These are phyloP conservation scores for Collybiopsis confluens DNA, from an alignment of 768 basidiomycete species.

Conservation along the genomic window DNA sequence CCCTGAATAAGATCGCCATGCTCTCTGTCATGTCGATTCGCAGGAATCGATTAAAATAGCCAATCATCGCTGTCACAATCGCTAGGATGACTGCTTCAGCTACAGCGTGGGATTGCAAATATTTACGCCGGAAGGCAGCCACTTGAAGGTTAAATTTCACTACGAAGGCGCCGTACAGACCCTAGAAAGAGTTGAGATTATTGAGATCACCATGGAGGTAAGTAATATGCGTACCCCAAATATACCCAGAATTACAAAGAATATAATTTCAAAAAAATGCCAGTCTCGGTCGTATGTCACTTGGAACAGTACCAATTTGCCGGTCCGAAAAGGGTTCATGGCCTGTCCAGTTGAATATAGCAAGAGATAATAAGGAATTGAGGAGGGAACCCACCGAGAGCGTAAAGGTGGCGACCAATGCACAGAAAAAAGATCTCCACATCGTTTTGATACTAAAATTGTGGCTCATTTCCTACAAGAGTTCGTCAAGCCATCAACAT, in stretches of 20 bases:
- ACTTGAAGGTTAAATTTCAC: conserved; percentile 97
- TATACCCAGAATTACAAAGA: conserved; percentile 91
- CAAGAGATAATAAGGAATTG: conserved; percentile 9
- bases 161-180: conserved; percentile 94
- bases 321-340: conserved; percentile 98
- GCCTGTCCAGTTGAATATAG: conserved; percentile 44
- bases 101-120: conserved; percentile 78
- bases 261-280: conserved; percentile 99
- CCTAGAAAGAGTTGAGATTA: conserved; percentile 42
- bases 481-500: conserved; percentile 1
- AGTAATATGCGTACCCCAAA: conserved; percentile 64
- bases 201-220: conserved; percentile 9
- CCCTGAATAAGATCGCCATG: conserved; percentile 90
- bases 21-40: conserved; percentile 98
- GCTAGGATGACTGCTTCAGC: conserved; percentile 88
- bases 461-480: conserved; percentile 93
- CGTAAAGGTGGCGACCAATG: conserved; percentile 93
- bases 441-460: conserved; percentile 96
- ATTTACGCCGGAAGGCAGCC: conserved; percentile 89
- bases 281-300: conserved; percentile 96
- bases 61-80: conserved; percentile 83
- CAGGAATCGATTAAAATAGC: conserved; percentile 92
- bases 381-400: conserved; percentile 65
- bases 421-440: conserved; percentile 98
- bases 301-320: conserved; percentile 96